These are phyloP conservation scores for Terfezia claveryi DNA, from an alignment of 495 filamentous ascomycete species.

Conservation along the genomic window DNA sequence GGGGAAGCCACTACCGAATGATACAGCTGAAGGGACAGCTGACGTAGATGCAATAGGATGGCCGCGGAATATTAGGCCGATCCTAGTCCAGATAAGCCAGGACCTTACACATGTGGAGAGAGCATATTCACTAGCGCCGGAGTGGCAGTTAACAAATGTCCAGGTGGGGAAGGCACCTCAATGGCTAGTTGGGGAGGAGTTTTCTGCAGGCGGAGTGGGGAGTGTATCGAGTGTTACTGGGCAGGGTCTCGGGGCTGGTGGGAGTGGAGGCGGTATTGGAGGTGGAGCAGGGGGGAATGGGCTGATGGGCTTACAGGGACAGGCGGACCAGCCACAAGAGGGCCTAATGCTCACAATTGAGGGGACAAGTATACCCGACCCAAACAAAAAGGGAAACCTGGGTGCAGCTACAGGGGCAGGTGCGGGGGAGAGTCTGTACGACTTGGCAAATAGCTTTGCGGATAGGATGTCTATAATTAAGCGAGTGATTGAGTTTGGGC, in stretches of 20 bases:
- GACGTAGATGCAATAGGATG: constrained; percentile 1
- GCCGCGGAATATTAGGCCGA: constrained; percentile 25
- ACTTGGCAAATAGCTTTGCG: constrained; percentile 40
- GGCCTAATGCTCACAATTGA: constrained; percentile 47
- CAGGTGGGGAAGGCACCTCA: constrained; percentile 34
- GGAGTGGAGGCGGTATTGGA: constrained; percentile 4
- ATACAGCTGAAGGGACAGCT: constrained; percentile 3
- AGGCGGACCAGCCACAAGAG: neutral
- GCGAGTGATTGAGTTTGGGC: constrained; percentile 24
- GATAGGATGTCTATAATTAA: constrained; percentile 22
- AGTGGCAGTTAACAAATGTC: constrained; percentile 33
- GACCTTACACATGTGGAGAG: constrained; percentile 25
- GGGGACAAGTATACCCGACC: constrained; percentile 26
- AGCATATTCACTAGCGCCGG: constrained; percentile 28
- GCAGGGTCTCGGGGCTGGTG: neutral
- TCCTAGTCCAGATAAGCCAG: constrained; percentile 32
- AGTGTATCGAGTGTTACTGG: too few relatives aligned
- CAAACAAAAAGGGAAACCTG: neutral
- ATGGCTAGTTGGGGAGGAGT: constrained; percentile 29
- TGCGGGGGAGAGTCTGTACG: constrained; percentile 24
- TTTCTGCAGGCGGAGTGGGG: neutral
- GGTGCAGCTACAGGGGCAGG: constrained; percentile 18
- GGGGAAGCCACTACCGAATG: constrained; percentile 2
- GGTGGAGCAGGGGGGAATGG: constrained; percentile 5
- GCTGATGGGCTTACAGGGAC: neutral